These are phyloP conservation scores for Trapa incisa DNA, from an alignment of 345 rosid genomes.

Conservation along the genomic window DNA sequence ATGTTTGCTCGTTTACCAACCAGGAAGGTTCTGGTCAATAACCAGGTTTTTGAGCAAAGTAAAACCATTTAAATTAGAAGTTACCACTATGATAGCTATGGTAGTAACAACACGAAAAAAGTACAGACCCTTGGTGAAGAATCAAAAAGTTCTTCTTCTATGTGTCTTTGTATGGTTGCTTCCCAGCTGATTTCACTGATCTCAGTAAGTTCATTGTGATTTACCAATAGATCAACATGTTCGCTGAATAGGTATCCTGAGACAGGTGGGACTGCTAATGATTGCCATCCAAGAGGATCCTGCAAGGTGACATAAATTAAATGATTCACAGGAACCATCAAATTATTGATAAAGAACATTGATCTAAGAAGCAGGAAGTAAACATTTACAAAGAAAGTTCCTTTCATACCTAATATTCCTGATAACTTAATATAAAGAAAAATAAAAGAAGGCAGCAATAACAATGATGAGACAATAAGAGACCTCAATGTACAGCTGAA, in stretches of 20 bases:
- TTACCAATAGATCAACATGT: conserved; percentile 54
- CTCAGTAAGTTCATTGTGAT: conserved; percentile 47
- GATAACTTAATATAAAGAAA: neutral
- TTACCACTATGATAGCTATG: neutral
- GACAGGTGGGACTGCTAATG: conserved; percentile 61
- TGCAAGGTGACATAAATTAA: conserved; percentile 22
- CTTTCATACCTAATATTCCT: neutral
- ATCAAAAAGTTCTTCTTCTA: conserved; percentile 80
- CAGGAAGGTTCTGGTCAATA: neutral
- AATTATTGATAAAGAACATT: neutral
- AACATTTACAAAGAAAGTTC: neutral
- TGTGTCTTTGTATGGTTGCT: conserved; percentile 72
- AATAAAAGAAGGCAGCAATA: neutral
- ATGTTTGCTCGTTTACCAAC: neutral
- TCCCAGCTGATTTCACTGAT: conserved; percentile 86
- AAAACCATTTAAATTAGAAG: neutral
- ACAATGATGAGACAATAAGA: conserved; percentile 1
- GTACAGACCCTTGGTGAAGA: conserved; percentile 51
- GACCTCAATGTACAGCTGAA: conserved; percentile 94
- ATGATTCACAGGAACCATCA: conserved; percentile 4
- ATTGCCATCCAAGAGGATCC: conserved; percentile 97
- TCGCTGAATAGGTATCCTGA: conserved; percentile 55
- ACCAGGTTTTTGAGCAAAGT: neutral
- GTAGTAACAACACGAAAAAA: neutral
- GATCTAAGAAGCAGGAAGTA: neutral